Evolutionary conservation across 116 monocot genomes (phyloP).

Genomic region (Posidonia oceanica): DNA sequence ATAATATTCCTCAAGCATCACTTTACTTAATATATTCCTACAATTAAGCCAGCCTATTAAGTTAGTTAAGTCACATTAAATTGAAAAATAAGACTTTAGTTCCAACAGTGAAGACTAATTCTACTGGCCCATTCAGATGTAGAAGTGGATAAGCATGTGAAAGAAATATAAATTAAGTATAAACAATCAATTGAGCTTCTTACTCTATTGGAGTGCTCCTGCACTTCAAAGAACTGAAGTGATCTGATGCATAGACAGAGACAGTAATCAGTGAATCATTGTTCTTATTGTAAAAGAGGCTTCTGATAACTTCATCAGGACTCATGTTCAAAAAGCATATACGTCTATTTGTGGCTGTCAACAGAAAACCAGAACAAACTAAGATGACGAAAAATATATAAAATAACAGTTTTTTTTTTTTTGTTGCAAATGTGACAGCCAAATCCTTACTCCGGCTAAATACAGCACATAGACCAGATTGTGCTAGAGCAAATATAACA

Average conservation of each 20-base stretch:
- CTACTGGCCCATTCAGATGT: too few relatives aligned
- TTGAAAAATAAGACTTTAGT: too few relatives aligned
- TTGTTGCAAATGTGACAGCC: neutral
- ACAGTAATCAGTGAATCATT: slow-evolving; percentile 98
- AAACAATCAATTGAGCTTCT: too few relatives aligned
- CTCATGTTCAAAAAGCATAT: slow-evolving; percentile 94
- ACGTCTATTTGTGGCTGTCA: slow-evolving; percentile 69
- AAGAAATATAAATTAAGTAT: too few relatives aligned
- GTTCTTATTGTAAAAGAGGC: slow-evolving; percentile 97
- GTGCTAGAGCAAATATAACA: slow-evolving; percentile 92
- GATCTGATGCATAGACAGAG: slow-evolving; percentile 92
- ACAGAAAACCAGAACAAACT: slow-evolving; percentile 7
- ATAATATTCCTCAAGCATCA: too few relatives aligned
- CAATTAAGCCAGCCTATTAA: too few relatives aligned
- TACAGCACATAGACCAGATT: slow-evolving; percentile 91
- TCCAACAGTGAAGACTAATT: too few relatives aligned
- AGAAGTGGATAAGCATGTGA: too few relatives aligned
- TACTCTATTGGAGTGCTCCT: slow-evolving; percentile 88
- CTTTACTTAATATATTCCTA: too few relatives aligned
- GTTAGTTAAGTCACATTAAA: too few relatives aligned
- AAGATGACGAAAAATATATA: neutral
- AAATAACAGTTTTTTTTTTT: neutral
- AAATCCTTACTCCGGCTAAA: slow-evolving; percentile 66
- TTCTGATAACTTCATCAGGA: slow-evolving; percentile 96
- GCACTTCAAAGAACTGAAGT: slow-evolving; percentile 66